Base-by-base conservation (phyloP, 1,139 yeast species). In the Sugiyamaella neomexicana region DNA sequence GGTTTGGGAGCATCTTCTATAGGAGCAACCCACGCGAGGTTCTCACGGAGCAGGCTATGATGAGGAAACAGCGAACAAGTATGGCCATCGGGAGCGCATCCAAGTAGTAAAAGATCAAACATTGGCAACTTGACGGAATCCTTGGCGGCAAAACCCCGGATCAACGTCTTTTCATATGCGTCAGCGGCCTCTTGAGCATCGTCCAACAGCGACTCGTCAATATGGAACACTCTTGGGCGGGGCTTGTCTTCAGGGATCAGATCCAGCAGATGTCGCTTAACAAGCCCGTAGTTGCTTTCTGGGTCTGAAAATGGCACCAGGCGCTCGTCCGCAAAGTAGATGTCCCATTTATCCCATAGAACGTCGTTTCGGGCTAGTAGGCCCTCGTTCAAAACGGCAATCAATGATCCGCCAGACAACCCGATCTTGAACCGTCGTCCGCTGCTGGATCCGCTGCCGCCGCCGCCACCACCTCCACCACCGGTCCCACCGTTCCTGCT, bases 61-160 rank as follows among this genome's bases (percentile, higher is more conserved):
- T 87, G 86, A 15, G 99, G 99, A 76, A 93, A 93, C 57, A 93
- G 79, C 25, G 97, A 89, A 53, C 98, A 97, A 65, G 91, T 89
- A 69, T 93, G 99, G 27, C 99, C 99, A 70, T 93, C 99, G 2
- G 99, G 99, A 0, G 99, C 99, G 77, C 98, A 91, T 17, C 99
- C 99, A 59, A 93, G 78, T 60, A 93, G 75, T 60, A 93, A 80
- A 58, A 93, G 75, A 71, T 93, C 99, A 74, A 93, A 93, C 82
- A 89, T 84, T 56, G 99, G 99, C 60, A 91, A 78, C 72, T 91
- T 90, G 57, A 93, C 98, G 15, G 96, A 86, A 70, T 91, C 98
- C 69, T 93, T 91, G 56, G 87, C 89, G n/a, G 99, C 99, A 75
- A 93, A 93, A 52, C 93, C 95, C 65, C 80, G 82, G 59, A 93